Percentiles rank a stretch among this genome's conserved stretches.
These are phyloP conservation scores for Solanum hybrid DNA, from an alignment of 305 asterid genomes.

Conservation along the genomic window DNA sequence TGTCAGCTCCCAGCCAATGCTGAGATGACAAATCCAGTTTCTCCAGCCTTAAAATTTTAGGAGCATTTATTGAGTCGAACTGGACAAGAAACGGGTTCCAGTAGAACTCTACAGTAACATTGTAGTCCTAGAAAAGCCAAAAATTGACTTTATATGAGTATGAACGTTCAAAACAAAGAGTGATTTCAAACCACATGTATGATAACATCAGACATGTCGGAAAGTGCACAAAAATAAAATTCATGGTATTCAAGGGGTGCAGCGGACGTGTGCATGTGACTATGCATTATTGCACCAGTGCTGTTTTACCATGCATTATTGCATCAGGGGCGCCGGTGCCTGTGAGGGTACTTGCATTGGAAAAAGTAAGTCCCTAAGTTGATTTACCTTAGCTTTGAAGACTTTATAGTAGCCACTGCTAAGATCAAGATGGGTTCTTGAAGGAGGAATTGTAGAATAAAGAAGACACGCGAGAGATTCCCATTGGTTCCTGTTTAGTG, in stretches of 20 bases:
- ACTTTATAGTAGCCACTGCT: constrained; percentile 9
- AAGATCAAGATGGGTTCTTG: constrained; percentile 10
- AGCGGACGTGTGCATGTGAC: neutral
- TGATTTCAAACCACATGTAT: neutral
- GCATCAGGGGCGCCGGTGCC: neutral
- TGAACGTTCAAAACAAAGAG: neutral
- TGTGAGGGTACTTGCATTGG: neutral
- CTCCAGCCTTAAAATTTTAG: constrained; percentile 11
- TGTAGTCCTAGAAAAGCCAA: constrained; percentile 7
- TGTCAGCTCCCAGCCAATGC: constrained; percentile 14
- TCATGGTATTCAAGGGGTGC: neutral
- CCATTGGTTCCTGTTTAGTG: constrained; percentile 21
- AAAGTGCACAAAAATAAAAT: neutral
- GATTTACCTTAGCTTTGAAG: constrained; percentile 18
- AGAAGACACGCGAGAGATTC: constrained; percentile 17
- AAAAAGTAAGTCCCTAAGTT: neutral
- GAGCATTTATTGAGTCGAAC: neutral
- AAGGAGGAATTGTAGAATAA: constrained; percentile 15
- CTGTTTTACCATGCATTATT: neutral
- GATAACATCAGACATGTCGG: neutral
- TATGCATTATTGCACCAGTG: neutral
- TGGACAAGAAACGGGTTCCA: constrained; percentile 21
- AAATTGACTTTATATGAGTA: neutral
- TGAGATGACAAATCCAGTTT: constrained; percentile 5
- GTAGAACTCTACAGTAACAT: constrained; percentile 14